Percentiles rank a stretch among this genome's conserved stretches.
Conservation (phyloP, 805 yeast genomes). For the Wickerhamiella lipophila region DNA sequence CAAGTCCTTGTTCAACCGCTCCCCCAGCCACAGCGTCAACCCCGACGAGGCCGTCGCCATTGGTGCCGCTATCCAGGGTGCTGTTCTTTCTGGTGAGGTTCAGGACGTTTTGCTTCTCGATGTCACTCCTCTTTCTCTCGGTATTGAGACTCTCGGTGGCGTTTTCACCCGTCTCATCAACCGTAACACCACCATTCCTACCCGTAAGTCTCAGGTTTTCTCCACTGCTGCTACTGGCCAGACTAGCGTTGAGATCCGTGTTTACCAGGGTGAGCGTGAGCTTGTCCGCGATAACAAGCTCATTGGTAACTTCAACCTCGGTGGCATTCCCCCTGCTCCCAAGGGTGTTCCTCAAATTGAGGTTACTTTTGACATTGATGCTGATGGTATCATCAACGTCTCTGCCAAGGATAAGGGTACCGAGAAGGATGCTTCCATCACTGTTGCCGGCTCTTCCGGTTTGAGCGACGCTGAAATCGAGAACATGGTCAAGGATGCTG, state of each 20-base stretch:
- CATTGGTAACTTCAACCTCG: conserved; percentile 89
- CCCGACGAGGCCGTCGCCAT: conserved; percentile 91
- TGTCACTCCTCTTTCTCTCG: conserved; percentile 79
- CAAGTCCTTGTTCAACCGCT: conserved; percentile 61
- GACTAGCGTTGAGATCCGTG: conserved; percentile 93
- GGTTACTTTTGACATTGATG: conserved; percentile 92
- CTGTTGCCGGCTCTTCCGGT: conserved; percentile 94
- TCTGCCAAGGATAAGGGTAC: conserved; percentile 89
- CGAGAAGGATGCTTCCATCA: conserved; percentile 86
- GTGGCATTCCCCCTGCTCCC: conserved; percentile 93
- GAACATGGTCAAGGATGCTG: conserved; percentile 83
- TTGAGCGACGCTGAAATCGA: conserved; percentile 81
- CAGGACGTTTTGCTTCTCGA: conserved; percentile 82
- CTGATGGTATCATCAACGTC: conserved; percentile 94
- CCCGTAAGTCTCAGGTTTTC: conserved; percentile 92
- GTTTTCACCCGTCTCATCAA: conserved; percentile 84
- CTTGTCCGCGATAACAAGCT: conserved; percentile 94
- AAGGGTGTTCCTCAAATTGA: conserved; percentile 91
- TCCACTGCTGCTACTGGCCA: conserved; percentile 95
- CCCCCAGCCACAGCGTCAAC: conserved; percentile 83
- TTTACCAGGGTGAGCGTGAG: conserved; percentile 99
- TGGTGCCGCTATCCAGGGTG: conserved; percentile 98
- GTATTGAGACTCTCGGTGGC: conserved; percentile 98
- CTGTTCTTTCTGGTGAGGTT: conserved; percentile 88
- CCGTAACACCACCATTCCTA: conserved; percentile 93